Conservation (phyloP, 805 yeast species). For the Dipodascopsis uninucleata region DNA sequence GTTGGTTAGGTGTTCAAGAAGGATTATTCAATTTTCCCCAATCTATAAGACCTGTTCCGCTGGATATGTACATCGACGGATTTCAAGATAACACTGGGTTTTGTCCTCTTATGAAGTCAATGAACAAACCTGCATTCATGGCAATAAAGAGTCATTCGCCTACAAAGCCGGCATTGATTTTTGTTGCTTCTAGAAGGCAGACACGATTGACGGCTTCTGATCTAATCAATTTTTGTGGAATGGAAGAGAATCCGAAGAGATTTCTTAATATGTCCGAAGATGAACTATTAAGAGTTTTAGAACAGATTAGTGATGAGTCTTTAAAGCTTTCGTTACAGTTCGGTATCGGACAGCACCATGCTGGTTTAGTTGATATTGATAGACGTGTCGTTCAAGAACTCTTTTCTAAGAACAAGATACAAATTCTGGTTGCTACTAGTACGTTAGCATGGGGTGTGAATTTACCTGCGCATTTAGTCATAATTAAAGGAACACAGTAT, state of each 20-base stretch:
- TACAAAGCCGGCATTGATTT: constrained; percentile 73
- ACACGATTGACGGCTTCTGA: constrained; percentile 78
- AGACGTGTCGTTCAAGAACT: constrained; percentile 65
- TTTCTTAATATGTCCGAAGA: constrained; percentile 63
- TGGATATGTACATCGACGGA: constrained; percentile 84
- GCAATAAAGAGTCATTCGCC: constrained; percentile 92
- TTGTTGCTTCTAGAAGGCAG: constrained; percentile 80
- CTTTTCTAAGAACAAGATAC: constrained; percentile 67
- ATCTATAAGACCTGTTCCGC: constrained; percentile 80
- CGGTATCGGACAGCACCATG: constrained; percentile 80
- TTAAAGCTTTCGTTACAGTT: constrained; percentile 67
- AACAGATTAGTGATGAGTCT: constrained; percentile 76
- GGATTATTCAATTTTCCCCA: constrained; percentile 78
- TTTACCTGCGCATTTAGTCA: constrained; percentile 73
- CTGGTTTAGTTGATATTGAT: constrained; percentile 73
- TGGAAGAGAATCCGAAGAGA: constrained; percentile 71
- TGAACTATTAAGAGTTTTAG: constrained; percentile 52
- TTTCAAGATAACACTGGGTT: constrained; percentile 78
- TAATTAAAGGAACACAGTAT: constrained; percentile 69
- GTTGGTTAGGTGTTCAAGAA: constrained; percentile 69
- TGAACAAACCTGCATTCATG: constrained; percentile 87
- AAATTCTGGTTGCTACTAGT: constrained; percentile 72
- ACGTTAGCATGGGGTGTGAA: constrained; percentile 87
- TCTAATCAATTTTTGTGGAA: constrained; percentile 71
- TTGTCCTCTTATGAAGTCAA: constrained; percentile 79